Base-by-base conservation (phyloP, 2,329 filamentous ascomycete species). In the Cylindrodendrum hubeiense region DNA sequence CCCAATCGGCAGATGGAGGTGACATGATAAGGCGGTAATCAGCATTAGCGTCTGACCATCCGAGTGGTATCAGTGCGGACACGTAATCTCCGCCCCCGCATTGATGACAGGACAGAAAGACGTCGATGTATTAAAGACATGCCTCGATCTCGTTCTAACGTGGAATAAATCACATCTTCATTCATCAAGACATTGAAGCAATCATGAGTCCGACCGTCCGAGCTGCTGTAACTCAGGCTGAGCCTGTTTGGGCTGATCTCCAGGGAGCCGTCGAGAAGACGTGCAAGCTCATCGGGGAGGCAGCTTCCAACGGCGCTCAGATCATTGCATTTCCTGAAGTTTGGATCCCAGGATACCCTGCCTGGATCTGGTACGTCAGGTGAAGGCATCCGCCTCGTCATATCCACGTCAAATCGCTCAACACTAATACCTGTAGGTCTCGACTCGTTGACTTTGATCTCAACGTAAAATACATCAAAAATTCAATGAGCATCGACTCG, bases 251-350 rank as follows among this genome's bases (percentile, higher is more conserved):
- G 28, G 24, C 41, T 3, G 52, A 68, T 34, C 52, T 68, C 8
- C 19, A 30, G 5, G 63, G 33, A 1, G 54, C 50, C 3, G 55
- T 66, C 15, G 34, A 46, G 1, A 63, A 63, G 28, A 58, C 87
- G 3, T 84, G 84, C 69, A 70, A 75, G 0, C 78, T 89, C 49
- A 89, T 91, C 62, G 74, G 78, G 39, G 83, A 87, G 68, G 88
- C 88, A 0, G 84, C 84, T 2, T 66, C 73, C 2, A 82, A 85
- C 47, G 84, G 83, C 1, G 85, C 86, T 0, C 79, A 87, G 51
- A 76, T 91, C 3, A 72, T 91, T 5, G 79, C 81, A 0, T 87
- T 87, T 58, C 82, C 85, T 0, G 84, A 87, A 69, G 79, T 80
- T 24, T 87, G 82, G 80, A 82, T 87, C 37, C 84, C 84, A 1